These are phyloP conservation scores for Hericium rajendrae DNA, from an alignment of 768 basidiomycete genomes.

Conservation along the genomic window DNA sequence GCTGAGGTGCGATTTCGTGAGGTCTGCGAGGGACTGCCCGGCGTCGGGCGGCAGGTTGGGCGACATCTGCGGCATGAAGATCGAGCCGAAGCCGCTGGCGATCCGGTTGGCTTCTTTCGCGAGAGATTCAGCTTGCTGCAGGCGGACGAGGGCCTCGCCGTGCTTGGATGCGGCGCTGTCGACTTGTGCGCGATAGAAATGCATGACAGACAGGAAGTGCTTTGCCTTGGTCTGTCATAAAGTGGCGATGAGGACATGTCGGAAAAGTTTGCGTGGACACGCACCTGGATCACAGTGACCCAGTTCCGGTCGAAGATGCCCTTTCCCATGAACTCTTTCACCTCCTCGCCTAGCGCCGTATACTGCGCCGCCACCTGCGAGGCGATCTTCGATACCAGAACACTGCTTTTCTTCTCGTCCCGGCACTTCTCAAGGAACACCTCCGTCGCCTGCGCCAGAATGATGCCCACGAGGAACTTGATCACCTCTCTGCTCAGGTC, in stretches of 20 bases:
- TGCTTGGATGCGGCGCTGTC: slow-evolving; percentile 72
- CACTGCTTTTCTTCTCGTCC: slow-evolving; percentile 81
- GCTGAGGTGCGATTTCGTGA: slow-evolving; percentile 74
- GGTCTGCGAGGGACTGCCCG: slow-evolving; percentile 66
- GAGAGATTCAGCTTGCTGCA: slow-evolving; percentile 62
- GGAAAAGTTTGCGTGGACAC: slow-evolving; percentile 7
- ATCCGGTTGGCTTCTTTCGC: slow-evolving; percentile 78
- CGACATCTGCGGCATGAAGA: slow-evolving; percentile 63
- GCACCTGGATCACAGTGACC: slow-evolving; percentile 77
- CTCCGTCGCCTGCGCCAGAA: slow-evolving; percentile 90
- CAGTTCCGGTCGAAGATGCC: slow-evolving; percentile 93
- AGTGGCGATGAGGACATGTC: neutral
- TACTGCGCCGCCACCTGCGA: slow-evolving; percentile 80
- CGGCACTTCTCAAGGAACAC: slow-evolving; percentile 92
- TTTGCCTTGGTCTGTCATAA: slow-evolving; percentile 78
- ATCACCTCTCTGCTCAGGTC: slow-evolving; percentile 91
- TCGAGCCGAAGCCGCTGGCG: slow-evolving; percentile 56
- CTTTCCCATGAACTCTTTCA: slow-evolving; percentile 94
- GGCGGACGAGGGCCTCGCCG: slow-evolving; percentile 78
- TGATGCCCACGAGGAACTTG: slow-evolving; percentile 83
- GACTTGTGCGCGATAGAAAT: slow-evolving; percentile 77
- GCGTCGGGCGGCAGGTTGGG: slow-evolving; percentile 86
- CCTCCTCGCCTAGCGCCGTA: slow-evolving; percentile 73
- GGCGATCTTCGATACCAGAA: slow-evolving; percentile 76
- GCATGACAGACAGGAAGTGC: slow-evolving; percentile 75